Conservation (phyloP, 225 moss, liverwort and hornwort genomes). For the Lunularia cruciata region DNA sequence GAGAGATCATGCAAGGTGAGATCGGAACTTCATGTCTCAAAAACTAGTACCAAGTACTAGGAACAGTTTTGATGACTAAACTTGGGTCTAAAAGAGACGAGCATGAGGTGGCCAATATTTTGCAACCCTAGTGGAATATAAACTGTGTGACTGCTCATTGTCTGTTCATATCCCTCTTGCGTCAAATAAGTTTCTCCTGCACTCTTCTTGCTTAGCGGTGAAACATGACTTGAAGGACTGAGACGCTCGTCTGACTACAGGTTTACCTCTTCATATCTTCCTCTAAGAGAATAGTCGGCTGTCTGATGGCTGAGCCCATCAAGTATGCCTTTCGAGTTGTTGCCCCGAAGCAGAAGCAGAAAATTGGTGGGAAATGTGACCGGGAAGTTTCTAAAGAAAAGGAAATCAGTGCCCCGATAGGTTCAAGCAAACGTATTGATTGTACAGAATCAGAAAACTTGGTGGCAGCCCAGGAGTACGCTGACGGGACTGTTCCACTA, state of each 20-base stretch:
- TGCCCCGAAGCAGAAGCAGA: constrained; percentile 44
- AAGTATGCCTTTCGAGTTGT: constrained; percentile 58
- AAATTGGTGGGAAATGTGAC: constrained; percentile 5
- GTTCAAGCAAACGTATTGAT: background rate
- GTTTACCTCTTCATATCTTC: constrained; percentile 83
- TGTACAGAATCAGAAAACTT: background rate
- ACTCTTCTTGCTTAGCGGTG: background rate
- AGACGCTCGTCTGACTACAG: constrained; percentile 36
- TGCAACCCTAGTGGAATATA: no score
- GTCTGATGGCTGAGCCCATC: constrained; percentile 85
- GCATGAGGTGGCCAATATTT: no score
- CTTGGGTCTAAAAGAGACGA: no score
- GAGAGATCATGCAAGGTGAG: constrained; percentile 73
- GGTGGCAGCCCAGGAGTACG: background rate
- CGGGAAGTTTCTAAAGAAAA: background rate
- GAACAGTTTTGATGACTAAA: no score
- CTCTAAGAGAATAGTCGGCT: constrained; percentile 80
- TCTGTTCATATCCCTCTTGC: no score
- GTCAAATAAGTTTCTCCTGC: no score
- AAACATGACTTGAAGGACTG: background rate
- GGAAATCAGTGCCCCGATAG: background rate
- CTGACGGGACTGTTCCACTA: background rate
- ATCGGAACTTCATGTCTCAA: background rate
- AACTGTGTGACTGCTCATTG: background rate
- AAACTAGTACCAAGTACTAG: no score